A percentile compares a stretch with the other conserved stretches of the same genome.
phyloP scores from a whole-genome alignment of 805 yeast genomes.

The Wickerhamomyces pijperi region DNA sequence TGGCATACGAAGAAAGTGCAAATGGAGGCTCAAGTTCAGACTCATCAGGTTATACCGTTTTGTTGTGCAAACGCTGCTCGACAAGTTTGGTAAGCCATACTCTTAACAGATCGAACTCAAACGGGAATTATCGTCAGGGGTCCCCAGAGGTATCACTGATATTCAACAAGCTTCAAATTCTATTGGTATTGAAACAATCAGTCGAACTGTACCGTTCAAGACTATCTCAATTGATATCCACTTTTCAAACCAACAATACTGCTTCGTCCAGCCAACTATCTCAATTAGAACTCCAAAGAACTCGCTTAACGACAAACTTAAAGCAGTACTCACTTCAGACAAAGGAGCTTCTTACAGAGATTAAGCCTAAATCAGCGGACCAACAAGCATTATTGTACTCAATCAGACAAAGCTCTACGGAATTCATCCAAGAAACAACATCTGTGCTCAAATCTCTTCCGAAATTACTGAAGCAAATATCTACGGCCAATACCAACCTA shows the following conservation, averaged over 20 bases:
- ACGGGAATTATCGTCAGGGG: too few relatives aligned
- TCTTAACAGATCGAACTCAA: conserved; percentile 34
- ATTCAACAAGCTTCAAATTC: conserved; percentile 1
- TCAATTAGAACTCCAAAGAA: background rate
- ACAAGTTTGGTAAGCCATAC: conserved; percentile 42
- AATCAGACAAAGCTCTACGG: background rate
- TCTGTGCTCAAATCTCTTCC: background rate
- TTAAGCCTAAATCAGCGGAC: background rate
- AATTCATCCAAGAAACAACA: background rate
- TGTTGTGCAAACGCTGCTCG: conserved; percentile 68
- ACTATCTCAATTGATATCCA: background rate
- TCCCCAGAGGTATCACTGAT: too few relatives aligned
- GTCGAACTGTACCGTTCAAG: background rate
- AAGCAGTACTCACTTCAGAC: background rate
- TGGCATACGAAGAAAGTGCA: conserved; percentile 5
- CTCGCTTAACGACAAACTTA: background rate
- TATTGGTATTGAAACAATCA: background rate
- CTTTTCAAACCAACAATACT: background rate
- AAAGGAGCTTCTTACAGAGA: background rate
- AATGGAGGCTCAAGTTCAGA: too few relatives aligned
- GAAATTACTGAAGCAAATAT: background rate
- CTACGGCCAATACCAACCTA: conserved; percentile 24
- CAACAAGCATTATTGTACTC: background rate
- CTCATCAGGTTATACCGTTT: conserved; percentile 25
- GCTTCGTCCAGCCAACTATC: background rate